Percentiles rank a stretch among this genome's conserved stretches.
phyloP scores from a whole-genome alignment of 805 yeast species.

The Zygoascus ofunaensis region DNA sequence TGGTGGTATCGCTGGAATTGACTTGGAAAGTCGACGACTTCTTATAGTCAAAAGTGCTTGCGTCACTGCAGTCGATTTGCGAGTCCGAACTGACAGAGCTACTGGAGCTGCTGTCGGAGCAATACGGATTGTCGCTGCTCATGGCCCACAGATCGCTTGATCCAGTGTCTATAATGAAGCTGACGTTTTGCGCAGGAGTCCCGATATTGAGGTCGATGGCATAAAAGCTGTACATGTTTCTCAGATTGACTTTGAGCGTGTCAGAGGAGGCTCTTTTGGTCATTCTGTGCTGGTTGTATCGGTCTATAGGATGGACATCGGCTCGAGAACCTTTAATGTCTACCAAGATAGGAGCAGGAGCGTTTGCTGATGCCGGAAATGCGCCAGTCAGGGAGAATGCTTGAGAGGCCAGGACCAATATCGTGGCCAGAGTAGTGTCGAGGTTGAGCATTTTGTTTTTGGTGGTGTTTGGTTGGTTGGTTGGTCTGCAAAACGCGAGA shows the following conservation, averaged over 20 bases:
- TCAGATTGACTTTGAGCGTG: slow-evolving; percentile 17
- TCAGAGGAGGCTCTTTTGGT: slow-evolving; percentile 1
- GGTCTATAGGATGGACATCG: slow-evolving; percentile 12
- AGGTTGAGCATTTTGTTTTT: too few species aligned
- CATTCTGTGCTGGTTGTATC: slow-evolving; percentile 8
- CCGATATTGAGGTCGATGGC: slow-evolving; percentile 38
- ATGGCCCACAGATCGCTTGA: slow-evolving; percentile 65
- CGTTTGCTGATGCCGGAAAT: too few species aligned
- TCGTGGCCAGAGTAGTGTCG: too few species aligned
- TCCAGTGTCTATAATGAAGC: slow-evolving; percentile 62
- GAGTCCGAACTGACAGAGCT: slow-evolving; percentile 20
- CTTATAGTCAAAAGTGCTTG: slow-evolving; percentile 22
- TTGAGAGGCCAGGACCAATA: too few species aligned
- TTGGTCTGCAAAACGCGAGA: too few species aligned
- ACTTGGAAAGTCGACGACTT: slow-evolving; percentile 23
- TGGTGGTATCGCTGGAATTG: slow-evolving; percentile 10
- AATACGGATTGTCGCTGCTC: slow-evolving; percentile 35
- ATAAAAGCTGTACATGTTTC: slow-evolving; percentile 25
- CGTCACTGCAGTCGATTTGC: slow-evolving; percentile 3
- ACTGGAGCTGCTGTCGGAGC: slow-evolving; percentile 4
- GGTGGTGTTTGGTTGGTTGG: too few species aligned
- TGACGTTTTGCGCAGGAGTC: slow-evolving; percentile 43
- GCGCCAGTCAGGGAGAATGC: too few species aligned
- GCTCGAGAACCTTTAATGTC: slow-evolving; percentile 10
- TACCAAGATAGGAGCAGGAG: slow-evolving; percentile 1